Percentiles rank a stretch among this genome's conserved stretches.
Evolutionary conservation across 2,329 filamentous ascomycete species (phyloP).

Genomic region (Penicillium vulpinum): DNA sequence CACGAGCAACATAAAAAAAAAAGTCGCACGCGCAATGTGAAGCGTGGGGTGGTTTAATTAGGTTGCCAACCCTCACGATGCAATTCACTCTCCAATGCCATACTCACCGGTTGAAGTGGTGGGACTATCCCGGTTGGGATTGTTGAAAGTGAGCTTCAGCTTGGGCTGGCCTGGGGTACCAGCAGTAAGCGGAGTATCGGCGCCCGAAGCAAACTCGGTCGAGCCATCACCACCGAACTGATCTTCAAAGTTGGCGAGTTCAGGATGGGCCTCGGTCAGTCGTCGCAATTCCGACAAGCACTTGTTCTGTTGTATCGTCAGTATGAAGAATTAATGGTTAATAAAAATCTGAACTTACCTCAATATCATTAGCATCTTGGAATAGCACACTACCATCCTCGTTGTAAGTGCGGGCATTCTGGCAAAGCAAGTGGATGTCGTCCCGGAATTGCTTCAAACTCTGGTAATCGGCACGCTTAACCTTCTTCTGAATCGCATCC

Average conservation of each 20-base stretch:
- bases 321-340: background rate
- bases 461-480: slow-evolving; percentile 93
- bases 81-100: slow-evolving; percentile 35
- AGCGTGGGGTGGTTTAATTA: background rate
- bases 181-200: slow-evolving; percentile 63
- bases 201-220: slow-evolving; percentile 49
- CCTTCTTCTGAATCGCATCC: slow-evolving; percentile 90
- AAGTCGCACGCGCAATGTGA: slow-evolving; percentile 1
- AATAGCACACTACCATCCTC: slow-evolving; percentile 92
- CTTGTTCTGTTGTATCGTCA: slow-evolving; percentile 43
- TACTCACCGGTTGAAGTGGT: slow-evolving; percentile 34
- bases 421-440: slow-evolving; percentile 81
- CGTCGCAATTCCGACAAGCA: slow-evolving; percentile 55
- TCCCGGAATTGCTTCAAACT: slow-evolving; percentile 75
- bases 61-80: background rate
- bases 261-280: slow-evolving; percentile 55
- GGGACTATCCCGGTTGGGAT: slow-evolving; percentile 37
- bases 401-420: slow-evolving; percentile 93
- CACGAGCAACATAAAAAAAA: slow-evolving; percentile 3
- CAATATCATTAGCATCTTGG: slow-evolving; percentile 87
- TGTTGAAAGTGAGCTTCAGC: slow-evolving; percentile 66
- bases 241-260: slow-evolving; percentile 59
- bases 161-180: slow-evolving; percentile 60
- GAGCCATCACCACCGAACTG: slow-evolving; percentile 53
- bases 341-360: slow-evolving; percentile 61